These are phyloP conservation scores for Barnettozyma populi DNA, from an alignment of 805 yeast species.

Conservation along the genomic window DNA sequence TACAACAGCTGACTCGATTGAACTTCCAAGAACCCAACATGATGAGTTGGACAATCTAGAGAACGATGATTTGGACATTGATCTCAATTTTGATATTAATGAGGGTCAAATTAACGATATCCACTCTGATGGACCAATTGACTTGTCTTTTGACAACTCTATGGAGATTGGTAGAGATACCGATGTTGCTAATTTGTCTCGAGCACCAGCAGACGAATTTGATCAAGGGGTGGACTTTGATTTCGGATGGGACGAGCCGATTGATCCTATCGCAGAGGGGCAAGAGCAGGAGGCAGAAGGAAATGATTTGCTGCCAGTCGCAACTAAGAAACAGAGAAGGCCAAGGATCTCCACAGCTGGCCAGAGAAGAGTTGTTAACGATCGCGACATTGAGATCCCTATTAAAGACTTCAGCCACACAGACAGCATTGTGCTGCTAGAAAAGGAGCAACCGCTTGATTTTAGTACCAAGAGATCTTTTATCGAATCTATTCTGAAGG, in stretches of 20 bases:
- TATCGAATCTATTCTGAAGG: conserved; percentile 14
- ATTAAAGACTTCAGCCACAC: conserved; percentile 17
- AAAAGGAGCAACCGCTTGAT: conserved; percentile 4
- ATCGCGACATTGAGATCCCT: conserved; percentile 23
- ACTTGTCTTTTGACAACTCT: conserved; percentile 32
- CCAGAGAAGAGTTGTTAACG: conserved; percentile 19
- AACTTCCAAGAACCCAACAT: conserved; percentile 50
- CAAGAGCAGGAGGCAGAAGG: conserved; percentile 17
- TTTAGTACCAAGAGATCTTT: conserved; percentile 17
- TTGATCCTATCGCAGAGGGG: conserved; percentile 17
- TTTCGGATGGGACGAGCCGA: conserved; percentile 9
- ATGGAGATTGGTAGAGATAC: conserved; percentile 50
- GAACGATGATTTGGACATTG: conserved; percentile 46
- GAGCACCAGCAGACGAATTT: conserved; percentile 6
- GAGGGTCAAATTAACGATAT: conserved; percentile 27
- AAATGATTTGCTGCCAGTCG: conserved; percentile 2
- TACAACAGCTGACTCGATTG: conserved; percentile 51
- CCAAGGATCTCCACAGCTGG: conserved; percentile 13
- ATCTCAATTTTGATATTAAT: conserved; percentile 40
- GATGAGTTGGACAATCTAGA: conserved; percentile 27
- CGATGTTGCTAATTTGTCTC: conserved; percentile 18
- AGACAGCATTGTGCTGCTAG: conserved; percentile 5
- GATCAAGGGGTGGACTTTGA: conserved; percentile 6
- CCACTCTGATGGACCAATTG: conserved; percentile 22
- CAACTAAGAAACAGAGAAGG: conserved; percentile 10